Percentiles rank a stretch among this genome's conserved stretches.
Conservation (phyloP, 257 asterid genomes). For the Ilex aquifolium region DNA sequence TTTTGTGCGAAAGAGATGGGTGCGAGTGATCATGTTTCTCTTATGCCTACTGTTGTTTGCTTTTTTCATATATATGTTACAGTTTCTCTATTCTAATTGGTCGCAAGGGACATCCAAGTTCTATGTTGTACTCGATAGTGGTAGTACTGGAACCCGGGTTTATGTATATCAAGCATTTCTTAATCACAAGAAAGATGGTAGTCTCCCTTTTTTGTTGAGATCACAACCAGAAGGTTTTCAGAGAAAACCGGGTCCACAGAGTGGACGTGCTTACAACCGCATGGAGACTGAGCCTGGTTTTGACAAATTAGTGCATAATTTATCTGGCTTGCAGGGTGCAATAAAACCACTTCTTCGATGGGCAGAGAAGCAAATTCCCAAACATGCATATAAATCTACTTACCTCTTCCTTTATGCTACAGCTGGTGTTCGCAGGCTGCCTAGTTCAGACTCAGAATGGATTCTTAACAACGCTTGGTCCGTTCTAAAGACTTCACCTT, state of each 20-base stretch:
- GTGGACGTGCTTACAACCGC: constrained; percentile 88
- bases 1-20: constrained; percentile 52
- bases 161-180: constrained; percentile 74
- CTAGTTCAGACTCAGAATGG: constrained; percentile 87
- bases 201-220: constrained; percentile 63
- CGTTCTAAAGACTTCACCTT: constrained; percentile 59
- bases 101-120: constrained; percentile 52
- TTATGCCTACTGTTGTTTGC: constrained; percentile 53
- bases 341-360: constrained; percentile 61
- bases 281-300: constrained; percentile 99
- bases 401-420: constrained; percentile 89
- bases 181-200: constrained; percentile 43
- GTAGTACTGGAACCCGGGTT: constrained; percentile 98
- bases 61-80: constrained; percentile 40
- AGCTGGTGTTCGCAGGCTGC: constrained; percentile 94
- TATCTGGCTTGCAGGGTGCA: constrained; percentile 58
- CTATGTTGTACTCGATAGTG: constrained; percentile 91
- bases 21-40: constrained; percentile 42
- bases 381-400: constrained; percentile 59
- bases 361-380: constrained; percentile 95
- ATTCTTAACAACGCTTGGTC: constrained; percentile 84
- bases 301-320: constrained; percentile 82
- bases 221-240: constrained; percentile 75
- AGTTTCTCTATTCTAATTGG: constrained; percentile 53
- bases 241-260: constrained; percentile 47